Conservation (phyloP, 768 basidiomycete genomes). For the Lactarius deliciosus region DNA sequence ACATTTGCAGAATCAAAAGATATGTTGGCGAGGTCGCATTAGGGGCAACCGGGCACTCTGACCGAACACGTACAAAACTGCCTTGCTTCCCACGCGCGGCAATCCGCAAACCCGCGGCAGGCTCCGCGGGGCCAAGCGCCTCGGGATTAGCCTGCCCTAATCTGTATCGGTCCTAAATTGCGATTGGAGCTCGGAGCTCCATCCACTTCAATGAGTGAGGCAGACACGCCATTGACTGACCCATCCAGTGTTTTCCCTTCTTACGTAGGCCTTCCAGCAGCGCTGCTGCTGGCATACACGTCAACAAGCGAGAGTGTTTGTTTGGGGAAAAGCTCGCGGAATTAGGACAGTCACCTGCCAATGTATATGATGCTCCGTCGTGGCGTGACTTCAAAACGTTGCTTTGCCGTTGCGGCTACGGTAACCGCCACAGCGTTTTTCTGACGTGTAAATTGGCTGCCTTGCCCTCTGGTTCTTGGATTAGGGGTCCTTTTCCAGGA, state of each 20-base stretch:
- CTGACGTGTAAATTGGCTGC: not conserved
- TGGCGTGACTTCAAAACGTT: not conserved
- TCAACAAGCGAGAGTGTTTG: not conserved
- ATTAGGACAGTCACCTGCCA: not conserved
- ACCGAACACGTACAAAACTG: not conserved
- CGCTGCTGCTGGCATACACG: not conserved
- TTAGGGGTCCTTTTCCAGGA: not conserved
- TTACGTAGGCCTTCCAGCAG: not conserved
- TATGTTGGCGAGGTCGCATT: conserved; percentile 4
- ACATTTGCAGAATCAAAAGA: conserved; percentile 38
- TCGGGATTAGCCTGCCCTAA: not conserved
- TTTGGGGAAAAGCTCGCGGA: conserved; percentile 7
- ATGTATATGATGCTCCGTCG: not conserved
- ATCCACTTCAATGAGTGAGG: not conserved
- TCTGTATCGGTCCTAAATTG: not conserved
- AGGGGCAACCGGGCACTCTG: not conserved
- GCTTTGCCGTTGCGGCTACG: not conserved
- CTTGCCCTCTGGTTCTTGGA: not conserved
- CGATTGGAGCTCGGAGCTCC: not conserved
- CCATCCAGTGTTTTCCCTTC: not conserved
- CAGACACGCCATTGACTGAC: not conserved
- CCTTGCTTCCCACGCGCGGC: not conserved
- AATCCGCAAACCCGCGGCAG: not conserved
- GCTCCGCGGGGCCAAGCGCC: not conserved
- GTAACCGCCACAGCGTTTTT: conserved; percentile 1